A percentile compares a stretch with the other conserved stretches of the same genome.
Evolutionary conservation across 306 rosid species (phyloP).

Genomic region (Vigna unguiculata): DNA sequence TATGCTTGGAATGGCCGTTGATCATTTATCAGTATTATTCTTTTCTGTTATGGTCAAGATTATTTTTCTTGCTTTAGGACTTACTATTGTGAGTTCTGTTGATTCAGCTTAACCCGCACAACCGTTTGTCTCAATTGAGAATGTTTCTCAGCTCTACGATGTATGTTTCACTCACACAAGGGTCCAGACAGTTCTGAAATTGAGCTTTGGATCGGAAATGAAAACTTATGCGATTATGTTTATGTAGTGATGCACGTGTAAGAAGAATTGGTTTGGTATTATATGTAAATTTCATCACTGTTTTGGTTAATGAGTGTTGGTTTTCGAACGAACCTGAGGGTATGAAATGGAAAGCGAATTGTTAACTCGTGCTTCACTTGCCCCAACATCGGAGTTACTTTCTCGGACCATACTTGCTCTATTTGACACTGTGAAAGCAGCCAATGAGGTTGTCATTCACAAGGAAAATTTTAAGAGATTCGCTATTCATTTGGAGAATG

Average conservation of each 20-base stretch:
- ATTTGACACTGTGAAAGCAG: constrained; percentile 50
- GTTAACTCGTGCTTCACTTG: constrained; percentile 37
- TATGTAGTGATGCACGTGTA: background rate
- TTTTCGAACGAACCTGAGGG: constrained; percentile 34
- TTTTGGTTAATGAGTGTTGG: constrained; percentile 36
- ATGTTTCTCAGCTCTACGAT: background rate
- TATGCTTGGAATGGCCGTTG: background rate
- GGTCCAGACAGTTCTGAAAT: background rate
- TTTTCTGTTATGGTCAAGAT: background rate
- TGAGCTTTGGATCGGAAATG: constrained; percentile 8
- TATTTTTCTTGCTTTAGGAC: background rate
- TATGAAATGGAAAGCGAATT: constrained; percentile 51
- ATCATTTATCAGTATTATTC: background rate
- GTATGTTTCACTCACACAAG: constrained; percentile 13
- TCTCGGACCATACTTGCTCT: constrained; percentile 40
- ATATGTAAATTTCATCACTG: constrained; percentile 28
- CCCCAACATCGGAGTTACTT: constrained; percentile 56
- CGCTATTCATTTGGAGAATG: constrained; percentile 52
- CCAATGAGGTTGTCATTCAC: constrained; percentile 57
- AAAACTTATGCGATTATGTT: background rate
- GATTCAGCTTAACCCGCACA: background rate
- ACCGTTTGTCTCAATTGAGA: constrained; percentile 4
- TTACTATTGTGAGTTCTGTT: constrained; percentile 9
- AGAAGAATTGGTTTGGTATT: background rate
- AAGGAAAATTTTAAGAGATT: constrained; percentile 57